Percentiles rank a stretch among this genome's conserved stretches.
phyloP scores from a whole-genome alignment of 2,329 filamentous ascomycete genomes.

The Fusarium nygamai region DNA sequence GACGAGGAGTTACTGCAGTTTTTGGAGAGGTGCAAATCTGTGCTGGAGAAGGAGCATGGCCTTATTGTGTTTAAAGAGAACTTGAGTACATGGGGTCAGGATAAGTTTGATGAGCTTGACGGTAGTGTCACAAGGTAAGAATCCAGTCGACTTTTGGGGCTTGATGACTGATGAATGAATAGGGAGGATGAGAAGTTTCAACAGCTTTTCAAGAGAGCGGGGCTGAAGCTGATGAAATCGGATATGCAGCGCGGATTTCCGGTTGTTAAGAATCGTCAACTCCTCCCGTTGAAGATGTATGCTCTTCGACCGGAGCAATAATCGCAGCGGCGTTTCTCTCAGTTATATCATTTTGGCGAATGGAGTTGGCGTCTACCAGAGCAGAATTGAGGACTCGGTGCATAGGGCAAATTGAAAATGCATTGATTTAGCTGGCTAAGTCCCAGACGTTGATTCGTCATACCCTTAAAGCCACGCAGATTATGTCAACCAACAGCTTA shows the following conservation, averaged over 20 bases:
- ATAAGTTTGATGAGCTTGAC: conserved; percentile 80
- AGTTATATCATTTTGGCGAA: neutral
- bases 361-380: neutral
- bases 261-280: conserved; percentile 57
- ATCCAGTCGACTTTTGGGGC: rapidly evolving
- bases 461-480: neutral
- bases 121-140: conserved; percentile 76
- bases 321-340: neutral
- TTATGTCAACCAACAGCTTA: too few species aligned
- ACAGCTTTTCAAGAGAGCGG: conserved; percentile 73
- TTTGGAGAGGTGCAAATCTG: conserved; percentile 67
- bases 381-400: neutral
- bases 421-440: neutral
- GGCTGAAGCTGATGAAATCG: conserved; percentile 72
- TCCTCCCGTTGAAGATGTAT: conserved; percentile 82
- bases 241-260: conserved; percentile 78
- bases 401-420: neutral
- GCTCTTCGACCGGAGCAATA: conserved; percentile 68
- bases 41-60: conserved; percentile 39
- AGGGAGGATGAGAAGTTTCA: conserved; percentile 75
- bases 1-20: conserved; percentile 77
- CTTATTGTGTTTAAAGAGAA: conserved; percentile 72
- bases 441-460: neutral
- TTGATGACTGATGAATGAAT: neutral
- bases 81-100: conserved; percentile 63